A percentile compares a stretch with the other conserved stretches of the same genome.
These are phyloP conservation scores for Cucumis sativus DNA, from an alignment of 306 rosid species.

Conservation along the genomic window Cucumber_9930_V3 NC_026657.2:10884001-10884500, in stretches of 20 bases:
- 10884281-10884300: not conserved
- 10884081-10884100: not conserved
- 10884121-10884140: not conserved
- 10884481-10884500: not conserved
- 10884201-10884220: not conserved
- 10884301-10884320: not conserved
- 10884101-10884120: not conserved
- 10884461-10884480: not conserved
- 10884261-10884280: conserved; percentile 4
- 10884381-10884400: conserved; percentile 13
- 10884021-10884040: not conserved
- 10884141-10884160: not conserved
- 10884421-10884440: conserved; percentile 7
- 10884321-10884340: conserved; percentile 7
- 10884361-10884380: conserved; percentile 9
- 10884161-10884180: not conserved
- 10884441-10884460: not conserved
- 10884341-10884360: conserved; percentile 10
- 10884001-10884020: not conserved
- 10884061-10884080: not conserved
- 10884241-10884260: conserved; percentile 7
- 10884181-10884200: not conserved
- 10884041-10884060: not conserved
- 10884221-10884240: conserved; percentile 8
- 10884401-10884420: conserved; percentile 11